These are phyloP conservation scores for Cystofilobasidium bisporidii DNA, from an alignment of 768 basidiomycete species.

Conservation along the genomic window DNA sequence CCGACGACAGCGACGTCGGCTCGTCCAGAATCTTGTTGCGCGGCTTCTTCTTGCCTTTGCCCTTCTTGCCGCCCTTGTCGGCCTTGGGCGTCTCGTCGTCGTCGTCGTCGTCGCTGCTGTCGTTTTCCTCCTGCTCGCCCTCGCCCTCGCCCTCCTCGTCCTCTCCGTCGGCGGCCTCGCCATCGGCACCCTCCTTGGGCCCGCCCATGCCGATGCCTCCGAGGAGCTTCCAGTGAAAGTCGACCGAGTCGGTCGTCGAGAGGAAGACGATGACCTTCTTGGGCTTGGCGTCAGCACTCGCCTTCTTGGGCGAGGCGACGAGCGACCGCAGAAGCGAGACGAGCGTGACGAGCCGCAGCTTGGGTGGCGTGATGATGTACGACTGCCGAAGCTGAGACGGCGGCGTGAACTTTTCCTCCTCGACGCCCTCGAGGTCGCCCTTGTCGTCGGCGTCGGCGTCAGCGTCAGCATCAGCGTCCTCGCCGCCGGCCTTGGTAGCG, in stretches of 20 bases:
- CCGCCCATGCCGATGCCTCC: constrained; percentile 60
- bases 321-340: constrained; percentile 74
- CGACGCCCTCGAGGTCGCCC: constrained; percentile 24
- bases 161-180: constrained; percentile 32
- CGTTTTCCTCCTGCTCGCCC: constrained; percentile 33
- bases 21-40: constrained; percentile 34
- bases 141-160: constrained; percentile 32
- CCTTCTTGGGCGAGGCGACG: constrained; percentile 12
- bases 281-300: constrained; percentile 34
- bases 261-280: constrained; percentile 87
- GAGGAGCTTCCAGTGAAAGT: constrained; percentile 85
- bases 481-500: neutral
- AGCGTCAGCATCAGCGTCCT: constrained; percentile 28
- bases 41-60: constrained; percentile 34
- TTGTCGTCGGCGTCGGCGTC: constrained; percentile 28
- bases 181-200: constrained; percentile 25
- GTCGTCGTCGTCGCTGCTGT: constrained; percentile 25
- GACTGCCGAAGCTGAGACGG: constrained; percentile 89
- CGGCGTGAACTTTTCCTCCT: constrained; percentile 62
- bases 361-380: constrained; percentile 79
- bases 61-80: constrained; percentile 33
- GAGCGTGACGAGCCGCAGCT: constrained; percentile 84
- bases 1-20: constrained; percentile 52
- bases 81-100: neutral
- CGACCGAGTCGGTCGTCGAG: constrained; percentile 94